Conservation (phyloP, 2,329 filamentous ascomycete genomes). For the Byssoonygena ceratinophila region DNA sequence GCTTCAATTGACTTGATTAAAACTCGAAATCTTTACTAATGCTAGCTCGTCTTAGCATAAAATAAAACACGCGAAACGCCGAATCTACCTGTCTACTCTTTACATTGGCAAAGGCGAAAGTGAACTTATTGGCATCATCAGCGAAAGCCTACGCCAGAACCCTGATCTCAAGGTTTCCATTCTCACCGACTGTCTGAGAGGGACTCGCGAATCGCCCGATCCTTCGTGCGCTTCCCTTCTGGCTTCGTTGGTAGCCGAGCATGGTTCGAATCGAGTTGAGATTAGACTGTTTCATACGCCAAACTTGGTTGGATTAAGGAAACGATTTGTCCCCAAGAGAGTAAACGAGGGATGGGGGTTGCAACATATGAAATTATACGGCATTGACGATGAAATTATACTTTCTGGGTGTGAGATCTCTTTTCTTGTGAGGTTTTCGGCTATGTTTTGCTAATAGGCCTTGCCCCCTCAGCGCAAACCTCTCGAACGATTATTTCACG, state of each 20-base stretch:
- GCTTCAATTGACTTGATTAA: neutral
- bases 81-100: conserved; percentile 87
- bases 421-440: neutral
- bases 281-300: conserved; percentile 97
- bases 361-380: conserved; percentile 98
- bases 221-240: conserved; percentile 82
- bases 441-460: conserved; percentile 7
- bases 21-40: conserved; percentile 4
- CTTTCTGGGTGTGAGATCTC: conserved; percentile 59
- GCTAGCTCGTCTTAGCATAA: conserved; percentile 48
- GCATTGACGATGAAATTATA: conserved; percentile 88
- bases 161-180: conserved; percentile 73
- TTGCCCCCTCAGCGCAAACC: conserved; percentile 53
- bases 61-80: conserved; percentile 64
- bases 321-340: conserved; percentile 70
- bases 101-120: conserved; percentile 92
- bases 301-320: conserved; percentile 77
- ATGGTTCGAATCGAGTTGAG: conserved; percentile 74
- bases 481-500: conserved; percentile 90
- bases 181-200: conserved; percentile 79
- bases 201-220: conserved; percentile 78
- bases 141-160: conserved; percentile 62
- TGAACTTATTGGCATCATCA: conserved; percentile 72
- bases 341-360: conserved; percentile 98
- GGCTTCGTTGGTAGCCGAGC: conserved; percentile 70